Conservation (phyloP, 2,329 filamentous ascomycete genomes). For the Fulvia fulva region DNA sequence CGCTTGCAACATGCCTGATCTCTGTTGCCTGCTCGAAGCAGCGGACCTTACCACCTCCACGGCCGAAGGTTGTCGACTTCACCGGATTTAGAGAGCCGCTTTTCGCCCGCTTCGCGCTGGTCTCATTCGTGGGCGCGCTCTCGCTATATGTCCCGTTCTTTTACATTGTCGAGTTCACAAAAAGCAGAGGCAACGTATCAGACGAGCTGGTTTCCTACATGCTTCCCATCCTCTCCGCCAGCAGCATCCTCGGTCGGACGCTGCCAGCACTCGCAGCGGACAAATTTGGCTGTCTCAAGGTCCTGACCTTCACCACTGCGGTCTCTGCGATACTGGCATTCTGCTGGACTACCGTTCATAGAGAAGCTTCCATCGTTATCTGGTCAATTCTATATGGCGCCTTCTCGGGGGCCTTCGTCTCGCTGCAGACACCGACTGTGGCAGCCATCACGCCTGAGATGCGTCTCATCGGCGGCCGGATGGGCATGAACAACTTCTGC, state of each 20-base stretch:
- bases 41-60: slow-evolving; percentile 34
- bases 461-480: slow-evolving; percentile 21
- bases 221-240: slow-evolving; percentile 37
- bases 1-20: slow-evolving; percentile 21
- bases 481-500: slow-evolving; percentile 27
- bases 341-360: slow-evolving; percentile 34
- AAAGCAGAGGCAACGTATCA: background rate
- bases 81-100: slow-evolving; percentile 20
- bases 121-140: slow-evolving; percentile 40
- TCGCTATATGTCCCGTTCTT: slow-evolving; percentile 48
- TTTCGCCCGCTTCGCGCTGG: slow-evolving; percentile 16
- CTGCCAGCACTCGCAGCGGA: slow-evolving; percentile 44
- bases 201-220: slow-evolving; percentile 4
- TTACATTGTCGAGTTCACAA: slow-evolving; percentile 57
- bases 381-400: slow-evolving; percentile 43
- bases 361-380: slow-evolving; percentile 35
- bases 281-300: slow-evolving; percentile 42
- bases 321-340: slow-evolving; percentile 22
- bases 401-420: slow-evolving; percentile 42
- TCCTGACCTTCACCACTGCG: slow-evolving; percentile 37
- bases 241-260: slow-evolving; percentile 40
- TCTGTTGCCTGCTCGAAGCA: slow-evolving; percentile 4
- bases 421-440: slow-evolving; percentile 38
- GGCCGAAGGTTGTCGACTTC: background rate
- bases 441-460: slow-evolving; percentile 12